Conservation (phyloP, 2,329 filamentous ascomycete species). For the Teratosphaeria viscida region DNA sequence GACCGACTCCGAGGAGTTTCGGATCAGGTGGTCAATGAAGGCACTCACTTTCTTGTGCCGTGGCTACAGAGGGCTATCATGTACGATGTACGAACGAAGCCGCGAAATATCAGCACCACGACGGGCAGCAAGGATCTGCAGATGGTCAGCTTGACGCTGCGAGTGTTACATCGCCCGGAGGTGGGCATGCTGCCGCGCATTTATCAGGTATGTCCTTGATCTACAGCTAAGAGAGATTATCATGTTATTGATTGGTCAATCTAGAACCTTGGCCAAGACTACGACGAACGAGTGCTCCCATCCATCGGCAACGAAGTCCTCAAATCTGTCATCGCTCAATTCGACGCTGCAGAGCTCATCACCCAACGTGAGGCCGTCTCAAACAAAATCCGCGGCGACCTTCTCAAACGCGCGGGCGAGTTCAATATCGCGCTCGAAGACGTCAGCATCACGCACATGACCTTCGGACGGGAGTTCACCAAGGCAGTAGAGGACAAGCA, state of each 20-base stretch:
- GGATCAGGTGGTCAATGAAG: slow-evolving; percentile 85
- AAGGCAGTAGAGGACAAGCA: slow-evolving; percentile 99
- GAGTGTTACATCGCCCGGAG: slow-evolving; percentile 88
- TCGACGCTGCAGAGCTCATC: slow-evolving; percentile 58
- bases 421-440: slow-evolving; percentile 99
- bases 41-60: slow-evolving; percentile 90
- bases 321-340: slow-evolving; percentile 44
- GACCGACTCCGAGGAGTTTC: slow-evolving; percentile 87
- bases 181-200: slow-evolving; percentile 91
- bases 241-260: neutral
- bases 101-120: slow-evolving; percentile 92
- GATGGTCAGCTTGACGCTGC: slow-evolving; percentile 97
- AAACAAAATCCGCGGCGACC: slow-evolving; percentile 83
- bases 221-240: neutral
- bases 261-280: slow-evolving; percentile 92
- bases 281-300: slow-evolving; percentile 60
- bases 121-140: slow-evolving; percentile 98
- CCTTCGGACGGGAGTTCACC: slow-evolving; percentile 97
- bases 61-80: slow-evolving; percentile 93
- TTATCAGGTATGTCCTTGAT: slow-evolving; percentile 70
- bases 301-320: slow-evolving; percentile 47
- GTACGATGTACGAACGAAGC: slow-evolving; percentile 96
- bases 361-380: slow-evolving; percentile 96
- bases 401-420: slow-evolving; percentile 83
- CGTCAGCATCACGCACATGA: slow-evolving; percentile 99